Percentiles rank a stretch among this genome's conserved stretches.
Conservation (phyloP, 176 grass and related monocot species). For the Alopecurus myosuroides region DNA sequence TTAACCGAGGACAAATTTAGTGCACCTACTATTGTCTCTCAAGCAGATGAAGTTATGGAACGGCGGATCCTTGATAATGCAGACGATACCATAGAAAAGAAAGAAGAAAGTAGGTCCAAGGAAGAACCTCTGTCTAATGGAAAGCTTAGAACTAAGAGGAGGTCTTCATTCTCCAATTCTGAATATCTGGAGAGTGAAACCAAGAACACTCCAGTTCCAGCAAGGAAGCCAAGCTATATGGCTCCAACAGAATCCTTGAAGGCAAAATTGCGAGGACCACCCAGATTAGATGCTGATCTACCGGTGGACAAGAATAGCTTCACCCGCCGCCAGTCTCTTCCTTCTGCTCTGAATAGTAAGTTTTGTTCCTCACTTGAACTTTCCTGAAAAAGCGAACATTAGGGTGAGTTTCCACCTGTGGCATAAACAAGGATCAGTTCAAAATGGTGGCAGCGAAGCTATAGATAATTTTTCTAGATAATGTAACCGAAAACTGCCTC, state of each 20-base stretch:
- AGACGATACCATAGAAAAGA: conserved; percentile 32
- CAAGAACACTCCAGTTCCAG: conserved; percentile 34
- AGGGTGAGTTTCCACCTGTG: conserved; percentile 25
- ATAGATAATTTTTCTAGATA: conserved; percentile 14
- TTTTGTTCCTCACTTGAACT: conserved; percentile 2
- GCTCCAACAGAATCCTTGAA: conserved; percentile 70
- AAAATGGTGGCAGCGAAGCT: conserved; percentile 27
- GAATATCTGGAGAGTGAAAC: conserved; percentile 56
- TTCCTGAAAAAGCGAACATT: background rate
- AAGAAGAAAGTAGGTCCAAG: conserved; percentile 44
- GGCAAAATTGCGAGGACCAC: conserved; percentile 72
- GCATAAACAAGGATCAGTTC: conserved; percentile 21
- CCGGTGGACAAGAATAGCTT: conserved; percentile 49
- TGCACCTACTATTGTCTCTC: conserved; percentile 9
- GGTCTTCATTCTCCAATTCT: conserved; percentile 71
- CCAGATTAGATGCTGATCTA: conserved; percentile 52
- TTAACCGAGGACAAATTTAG: conserved; percentile 36
- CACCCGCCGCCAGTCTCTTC: conserved; percentile 71
- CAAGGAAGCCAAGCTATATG: conserved; percentile 91
- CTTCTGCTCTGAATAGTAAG: conserved; percentile 63
- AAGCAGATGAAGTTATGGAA: conserved; percentile 43
- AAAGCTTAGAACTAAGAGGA: conserved; percentile 65
- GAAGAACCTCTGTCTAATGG: conserved; percentile 44
- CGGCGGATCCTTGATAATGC: conserved; percentile 39
- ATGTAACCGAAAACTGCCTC: background rate